Conservation (phyloP, 768 basidiomycete genomes). For the Phallus indusiatus region DNA sequence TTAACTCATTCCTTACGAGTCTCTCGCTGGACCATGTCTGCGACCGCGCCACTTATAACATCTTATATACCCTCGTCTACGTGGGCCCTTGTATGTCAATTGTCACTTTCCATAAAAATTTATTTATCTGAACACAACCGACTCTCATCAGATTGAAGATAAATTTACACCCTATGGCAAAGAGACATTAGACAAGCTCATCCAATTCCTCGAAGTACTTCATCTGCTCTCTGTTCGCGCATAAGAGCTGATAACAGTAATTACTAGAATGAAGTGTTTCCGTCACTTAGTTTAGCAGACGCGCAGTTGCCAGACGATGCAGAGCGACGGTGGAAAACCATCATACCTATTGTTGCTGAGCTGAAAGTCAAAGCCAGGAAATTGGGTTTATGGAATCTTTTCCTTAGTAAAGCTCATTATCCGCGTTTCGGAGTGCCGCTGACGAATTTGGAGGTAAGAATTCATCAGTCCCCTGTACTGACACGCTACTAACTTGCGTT, state of each 20-base stretch:
- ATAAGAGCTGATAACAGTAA: neutral
- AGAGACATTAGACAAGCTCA: constrained; percentile 73
- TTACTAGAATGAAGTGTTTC: constrained; percentile 78
- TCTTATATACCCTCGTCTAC: constrained; percentile 75
- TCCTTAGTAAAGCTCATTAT: constrained; percentile 90
- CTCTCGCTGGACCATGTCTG: constrained; percentile 17
- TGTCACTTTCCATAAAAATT: neutral
- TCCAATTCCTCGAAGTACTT: constrained; percentile 72
- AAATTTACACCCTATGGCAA: constrained; percentile 89
- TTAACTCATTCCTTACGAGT: neutral
- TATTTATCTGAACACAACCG: constrained; percentile 7
- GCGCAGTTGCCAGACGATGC: constrained; percentile 74
- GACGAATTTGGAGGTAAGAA: constrained; percentile 79
- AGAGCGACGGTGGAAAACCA: constrained; percentile 70
- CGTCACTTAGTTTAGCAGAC: constrained; percentile 67
- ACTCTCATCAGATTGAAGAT: constrained; percentile 61
- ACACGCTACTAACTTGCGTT: neutral
- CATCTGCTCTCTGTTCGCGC: neutral
- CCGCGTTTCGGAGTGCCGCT: constrained; percentile 83
- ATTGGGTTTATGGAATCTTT: constrained; percentile 93
- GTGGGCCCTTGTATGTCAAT: constrained; percentile 67
- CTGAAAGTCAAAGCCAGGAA: constrained; percentile 83
- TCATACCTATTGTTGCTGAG: constrained; percentile 71
- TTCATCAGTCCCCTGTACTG: neutral
- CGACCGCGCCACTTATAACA: constrained; percentile 62